Conservation (phyloP, 1,139 yeast species). For the Hyphopichia buzzinii region DNA sequence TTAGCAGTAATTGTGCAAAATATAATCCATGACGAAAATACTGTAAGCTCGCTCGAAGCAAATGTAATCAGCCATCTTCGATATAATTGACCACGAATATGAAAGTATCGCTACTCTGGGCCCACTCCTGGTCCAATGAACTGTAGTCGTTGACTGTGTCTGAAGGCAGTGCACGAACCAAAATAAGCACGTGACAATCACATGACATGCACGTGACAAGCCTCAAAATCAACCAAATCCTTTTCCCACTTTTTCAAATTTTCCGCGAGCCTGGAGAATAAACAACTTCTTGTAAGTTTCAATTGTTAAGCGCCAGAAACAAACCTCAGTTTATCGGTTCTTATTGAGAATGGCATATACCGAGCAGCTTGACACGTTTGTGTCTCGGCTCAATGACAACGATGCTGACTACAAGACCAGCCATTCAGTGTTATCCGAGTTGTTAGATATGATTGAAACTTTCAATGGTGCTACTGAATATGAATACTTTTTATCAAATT, state of each 20-base stretch:
- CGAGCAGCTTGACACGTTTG: constrained; percentile 59
- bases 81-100: too few relatives aligned
- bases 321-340: too few relatives aligned
- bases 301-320: too few relatives aligned
- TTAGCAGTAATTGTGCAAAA: too few relatives aligned
- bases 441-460: constrained; percentile 81
- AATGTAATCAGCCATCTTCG: too few relatives aligned
- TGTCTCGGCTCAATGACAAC: constrained; percentile 54
- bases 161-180: background rate
- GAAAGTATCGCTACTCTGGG: too few relatives aligned
- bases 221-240: constrained; percentile 7
- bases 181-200: constrained; percentile 6
- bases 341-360: constrained; percentile 43
- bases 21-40: too few relatives aligned
- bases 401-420: constrained; percentile 54
- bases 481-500: constrained; percentile 59
- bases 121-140: too few relatives aligned
- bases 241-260: constrained; percentile 17
- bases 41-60: too few relatives aligned
- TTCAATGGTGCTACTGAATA: constrained; percentile 80
- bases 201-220: constrained; percentile 11
- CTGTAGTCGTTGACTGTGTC: too few relatives aligned
- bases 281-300: background rate
- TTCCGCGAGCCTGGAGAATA: background rate
- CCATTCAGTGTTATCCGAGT: constrained; percentile 70